These are phyloP conservation scores for Trichosporon sp. DNA, from an alignment of 1,284 basidiomycete species.

Conservation along the genomic window DNA sequence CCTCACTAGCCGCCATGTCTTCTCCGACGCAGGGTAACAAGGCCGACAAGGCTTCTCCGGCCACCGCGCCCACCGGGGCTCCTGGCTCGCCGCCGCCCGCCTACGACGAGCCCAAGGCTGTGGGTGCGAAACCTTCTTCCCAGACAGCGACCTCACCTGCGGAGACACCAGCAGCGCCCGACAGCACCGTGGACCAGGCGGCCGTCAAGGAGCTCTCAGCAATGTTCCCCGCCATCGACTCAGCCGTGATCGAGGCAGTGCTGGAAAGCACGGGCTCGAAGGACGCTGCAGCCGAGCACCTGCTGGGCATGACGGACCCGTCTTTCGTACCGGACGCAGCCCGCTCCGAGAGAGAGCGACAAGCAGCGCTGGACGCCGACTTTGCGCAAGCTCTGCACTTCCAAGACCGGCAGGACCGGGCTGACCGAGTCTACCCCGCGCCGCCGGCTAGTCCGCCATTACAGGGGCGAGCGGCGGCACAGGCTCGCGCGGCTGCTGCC, in stretches of 20 bases:
- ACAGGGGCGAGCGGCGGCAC: neutral
- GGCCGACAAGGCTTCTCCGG: neutral
- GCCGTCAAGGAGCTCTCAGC: conserved; percentile 24
- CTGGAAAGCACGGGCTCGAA: conserved; percentile 38
- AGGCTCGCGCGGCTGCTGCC: neutral
- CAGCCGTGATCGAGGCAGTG: conserved; percentile 41
- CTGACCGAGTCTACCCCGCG: neutral
- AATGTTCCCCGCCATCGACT: conserved; percentile 44
- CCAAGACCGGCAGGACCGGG: conserved; percentile 38
- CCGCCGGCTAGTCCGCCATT: neutral
- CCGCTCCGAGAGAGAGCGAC: conserved; percentile 9
- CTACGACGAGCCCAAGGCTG: neutral
- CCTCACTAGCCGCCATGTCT: neutral
- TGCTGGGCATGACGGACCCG: conserved; percentile 45
- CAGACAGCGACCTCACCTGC: conserved; percentile 15
- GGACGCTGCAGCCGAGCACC: conserved; percentile 43
- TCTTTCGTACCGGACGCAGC: conserved; percentile 40
- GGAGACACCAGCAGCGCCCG: conserved; percentile 39
- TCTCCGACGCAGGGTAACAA: neutral
- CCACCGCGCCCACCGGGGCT: conserved; percentile 29
- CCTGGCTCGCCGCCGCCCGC: neutral
- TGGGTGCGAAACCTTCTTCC: no score
- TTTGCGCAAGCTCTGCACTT: conserved; percentile 42
- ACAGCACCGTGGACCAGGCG: neutral
- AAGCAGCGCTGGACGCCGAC: conserved; percentile 45